Conservation (phyloP, 495 filamentous ascomycete genomes). For the Penicillium taxi region DNA sequence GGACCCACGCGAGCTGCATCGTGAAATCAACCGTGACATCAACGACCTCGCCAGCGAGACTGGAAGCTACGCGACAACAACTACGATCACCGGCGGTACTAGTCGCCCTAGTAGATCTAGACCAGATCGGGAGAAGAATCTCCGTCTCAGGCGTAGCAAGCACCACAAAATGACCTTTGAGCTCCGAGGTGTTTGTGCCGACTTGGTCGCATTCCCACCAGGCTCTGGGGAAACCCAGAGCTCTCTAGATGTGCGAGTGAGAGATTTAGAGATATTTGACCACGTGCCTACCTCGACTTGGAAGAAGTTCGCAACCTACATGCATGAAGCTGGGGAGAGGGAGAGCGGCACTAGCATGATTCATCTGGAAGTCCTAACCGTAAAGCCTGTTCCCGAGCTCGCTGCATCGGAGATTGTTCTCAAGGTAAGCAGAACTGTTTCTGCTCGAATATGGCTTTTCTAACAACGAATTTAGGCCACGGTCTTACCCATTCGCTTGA, state of each 20-base stretch:
- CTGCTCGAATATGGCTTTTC: background rate
- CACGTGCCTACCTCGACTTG: conserved; percentile 93
- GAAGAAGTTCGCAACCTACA: conserved; percentile 95
- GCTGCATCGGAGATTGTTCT: conserved; percentile 87
- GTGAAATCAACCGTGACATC: conserved; percentile 78
- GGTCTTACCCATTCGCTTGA: conserved; percentile 78
- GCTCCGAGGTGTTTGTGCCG: conserved; percentile 74
- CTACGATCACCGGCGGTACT: conserved; percentile 53
- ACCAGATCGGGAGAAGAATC: conserved; percentile 44
- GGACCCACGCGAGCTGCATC: conserved; percentile 70
- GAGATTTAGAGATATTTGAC: conserved; percentile 85
- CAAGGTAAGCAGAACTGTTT: conserved; percentile 42
- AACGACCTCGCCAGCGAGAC: conserved; percentile 85
- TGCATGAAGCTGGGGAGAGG: conserved; percentile 74
- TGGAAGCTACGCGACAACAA: conserved; percentile 70
- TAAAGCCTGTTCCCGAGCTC: conserved; percentile 72
- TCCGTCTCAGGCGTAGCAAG: conserved; percentile 77
- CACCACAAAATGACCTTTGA: conserved; percentile 95
- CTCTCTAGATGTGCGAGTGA: conserved; percentile 73
- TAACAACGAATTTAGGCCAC: conserved; percentile 44
- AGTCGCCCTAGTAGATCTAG: conserved; percentile 41
- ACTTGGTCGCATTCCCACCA: conserved; percentile 77
- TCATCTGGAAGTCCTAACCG: conserved; percentile 79
- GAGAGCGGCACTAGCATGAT: conserved; percentile 83
- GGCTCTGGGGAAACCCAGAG: conserved; percentile 71